These are phyloP conservation scores for Fusarium sp. DNA, from an alignment of 2,329 filamentous ascomycete genomes.

Conservation along the genomic window DNA sequence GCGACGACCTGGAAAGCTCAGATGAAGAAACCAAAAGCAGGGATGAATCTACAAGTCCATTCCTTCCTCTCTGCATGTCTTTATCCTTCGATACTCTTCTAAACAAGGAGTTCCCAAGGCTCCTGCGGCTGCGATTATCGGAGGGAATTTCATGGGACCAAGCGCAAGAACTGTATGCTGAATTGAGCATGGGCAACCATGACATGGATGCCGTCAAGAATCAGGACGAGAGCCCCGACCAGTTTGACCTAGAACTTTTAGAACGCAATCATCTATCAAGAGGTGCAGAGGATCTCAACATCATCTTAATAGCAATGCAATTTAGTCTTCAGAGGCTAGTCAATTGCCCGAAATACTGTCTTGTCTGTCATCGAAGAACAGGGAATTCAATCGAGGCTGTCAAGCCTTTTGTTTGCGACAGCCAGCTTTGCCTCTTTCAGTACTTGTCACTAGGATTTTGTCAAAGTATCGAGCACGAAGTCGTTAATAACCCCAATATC, in stretches of 20 bases:
- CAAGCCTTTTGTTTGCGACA: constrained; percentile 83
- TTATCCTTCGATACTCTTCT: constrained; percentile 72
- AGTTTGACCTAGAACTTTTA: constrained; percentile 33
- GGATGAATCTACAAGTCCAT: constrained; percentile 26
- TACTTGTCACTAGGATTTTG: constrained; percentile 90
- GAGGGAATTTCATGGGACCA: constrained; percentile 70
- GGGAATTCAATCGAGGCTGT: constrained; percentile 72
- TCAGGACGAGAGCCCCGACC: constrained; percentile 5
- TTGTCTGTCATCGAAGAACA: constrained; percentile 82
- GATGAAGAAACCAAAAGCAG: not conserved
- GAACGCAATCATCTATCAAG: constrained; percentile 48
- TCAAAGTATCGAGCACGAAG: constrained; percentile 86
- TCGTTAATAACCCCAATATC: constrained; percentile 81
- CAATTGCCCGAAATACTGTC: constrained; percentile 86
- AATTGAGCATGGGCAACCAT: constrained; percentile 21
- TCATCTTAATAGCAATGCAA: constrained; percentile 74
- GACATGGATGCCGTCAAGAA: not conserved
- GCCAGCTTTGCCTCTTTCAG: constrained; percentile 83
- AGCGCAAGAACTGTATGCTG: constrained; percentile 34
- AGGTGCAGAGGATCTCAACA: constrained; percentile 56
- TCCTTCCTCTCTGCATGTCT: constrained; percentile 73
- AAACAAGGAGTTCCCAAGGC: constrained; percentile 70
- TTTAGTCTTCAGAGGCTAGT: constrained; percentile 82
- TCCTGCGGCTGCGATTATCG: constrained; percentile 70
- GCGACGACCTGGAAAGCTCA: constrained; percentile 4